phyloP scores from a whole-genome alignment of 371 early-diverging fungal genomes.

The Mucor sp. region DNA sequence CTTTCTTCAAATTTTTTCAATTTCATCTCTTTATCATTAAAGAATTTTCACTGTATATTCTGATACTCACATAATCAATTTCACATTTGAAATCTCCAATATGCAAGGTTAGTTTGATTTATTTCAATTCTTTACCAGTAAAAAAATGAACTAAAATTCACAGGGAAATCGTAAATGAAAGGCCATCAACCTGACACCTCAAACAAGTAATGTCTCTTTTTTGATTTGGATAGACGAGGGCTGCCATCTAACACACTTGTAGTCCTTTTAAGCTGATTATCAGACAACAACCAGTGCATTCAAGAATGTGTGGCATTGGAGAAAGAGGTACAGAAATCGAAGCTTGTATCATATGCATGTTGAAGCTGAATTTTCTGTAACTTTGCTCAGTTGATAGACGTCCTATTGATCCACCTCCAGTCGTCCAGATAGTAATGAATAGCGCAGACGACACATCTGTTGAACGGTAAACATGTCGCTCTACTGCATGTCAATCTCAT shows the following conservation, averaged over 20 bases:
- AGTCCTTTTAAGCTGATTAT: constrained; percentile 39
- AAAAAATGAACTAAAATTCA: constrained; percentile 1
- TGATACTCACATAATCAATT: not conserved
- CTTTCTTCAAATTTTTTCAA: not conserved
- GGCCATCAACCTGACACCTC: constrained; percentile 2
- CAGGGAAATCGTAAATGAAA: not conserved
- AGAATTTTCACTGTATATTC: not conserved
- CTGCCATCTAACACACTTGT: not conserved
- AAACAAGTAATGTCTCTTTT: not conserved
- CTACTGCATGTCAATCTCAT: not conserved
- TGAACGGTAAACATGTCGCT: not conserved
- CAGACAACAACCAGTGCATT: constrained; percentile 54
- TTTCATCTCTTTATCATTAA: not conserved
- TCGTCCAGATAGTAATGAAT: constrained; percentile 38
- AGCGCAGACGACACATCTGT: constrained; percentile 3
- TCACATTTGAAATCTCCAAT: not conserved
- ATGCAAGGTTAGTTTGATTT: constrained; percentile 11
- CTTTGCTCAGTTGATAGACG: constrained; percentile 40
- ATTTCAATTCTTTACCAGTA: not conserved
- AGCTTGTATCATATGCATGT: not conserved
- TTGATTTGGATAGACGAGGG: not conserved
- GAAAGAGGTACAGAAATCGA: constrained; percentile 40
- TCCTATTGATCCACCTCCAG: constrained; percentile 52
- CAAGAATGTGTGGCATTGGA: constrained; percentile 52
- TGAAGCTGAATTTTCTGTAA: not conserved